Conservation (phyloP, 208 protist genomes). For the Trypanosoma cruzi region DNA sequence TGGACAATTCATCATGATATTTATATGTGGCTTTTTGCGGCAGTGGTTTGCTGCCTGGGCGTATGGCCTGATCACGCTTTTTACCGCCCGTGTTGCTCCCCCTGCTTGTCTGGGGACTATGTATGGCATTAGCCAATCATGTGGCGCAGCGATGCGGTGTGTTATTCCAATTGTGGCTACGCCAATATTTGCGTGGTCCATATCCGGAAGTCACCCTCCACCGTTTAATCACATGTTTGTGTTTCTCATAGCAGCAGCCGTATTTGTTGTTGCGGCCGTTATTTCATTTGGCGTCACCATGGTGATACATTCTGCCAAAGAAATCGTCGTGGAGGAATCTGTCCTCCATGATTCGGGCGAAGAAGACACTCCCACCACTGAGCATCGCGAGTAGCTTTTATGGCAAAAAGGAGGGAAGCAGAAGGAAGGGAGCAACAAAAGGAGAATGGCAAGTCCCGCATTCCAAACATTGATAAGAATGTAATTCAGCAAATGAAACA, state of each 20-base stretch:
- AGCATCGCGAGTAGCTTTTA: background rate
- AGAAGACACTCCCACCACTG: background rate
- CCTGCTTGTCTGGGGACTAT: conserved; percentile 56
- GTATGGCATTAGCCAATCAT: conserved; percentile 80
- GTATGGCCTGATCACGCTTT: conserved; percentile 55
- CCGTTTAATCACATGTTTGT: conserved; percentile 62
- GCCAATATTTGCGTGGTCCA: conserved; percentile 83
- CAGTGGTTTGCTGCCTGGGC: conserved; percentile 62
- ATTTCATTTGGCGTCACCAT: conserved; percentile 29
- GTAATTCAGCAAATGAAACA: too few relatives aligned
- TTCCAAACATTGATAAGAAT: too few relatives aligned
- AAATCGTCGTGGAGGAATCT: conserved; percentile 2
- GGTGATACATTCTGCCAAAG: conserved; percentile 14
- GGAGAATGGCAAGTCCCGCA: background rate
- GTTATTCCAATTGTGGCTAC: conserved; percentile 60
- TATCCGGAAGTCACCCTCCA: conserved; percentile 35
- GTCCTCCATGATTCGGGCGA: background rate
- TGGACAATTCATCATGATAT: conserved; percentile 32
- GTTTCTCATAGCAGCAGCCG: conserved; percentile 37
- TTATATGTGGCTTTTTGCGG: conserved; percentile 45
- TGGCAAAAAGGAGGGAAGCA: background rate
- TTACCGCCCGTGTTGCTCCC: conserved; percentile 65
- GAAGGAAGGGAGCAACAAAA: background rate
- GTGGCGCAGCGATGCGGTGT: conserved; percentile 62
- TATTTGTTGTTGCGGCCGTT: conserved; percentile 22